Evolutionary conservation across 371 early-diverging fungal genomes (phyloP).

Genomic region (Paraphysoderma sedebokerense): DNA sequence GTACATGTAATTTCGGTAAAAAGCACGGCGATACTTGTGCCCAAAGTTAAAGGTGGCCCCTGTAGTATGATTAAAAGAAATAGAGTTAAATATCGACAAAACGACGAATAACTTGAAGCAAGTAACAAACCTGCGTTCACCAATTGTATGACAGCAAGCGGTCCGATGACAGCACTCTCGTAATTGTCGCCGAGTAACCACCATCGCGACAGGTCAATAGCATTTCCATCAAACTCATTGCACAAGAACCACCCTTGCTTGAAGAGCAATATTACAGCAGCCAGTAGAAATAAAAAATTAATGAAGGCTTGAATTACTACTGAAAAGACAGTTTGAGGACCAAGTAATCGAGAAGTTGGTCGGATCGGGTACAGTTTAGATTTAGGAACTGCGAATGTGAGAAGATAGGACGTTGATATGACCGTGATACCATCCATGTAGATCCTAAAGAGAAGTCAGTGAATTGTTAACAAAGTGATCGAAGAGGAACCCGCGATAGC

Average conservation of each 20-base stretch:
- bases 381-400: constrained; percentile 46
- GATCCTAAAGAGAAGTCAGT: too few species aligned
- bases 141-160: constrained; percentile 40
- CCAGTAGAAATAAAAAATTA: constrained; percentile 39
- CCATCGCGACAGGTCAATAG: constrained; percentile 41
- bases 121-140: constrained; percentile 23
- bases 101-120: neutral
- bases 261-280: constrained; percentile 35
- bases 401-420: constrained; percentile 38
- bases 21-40: constrained; percentile 33
- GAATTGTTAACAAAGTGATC: too few species aligned
- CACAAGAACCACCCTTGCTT: constrained; percentile 49
- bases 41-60: constrained; percentile 53
- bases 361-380: constrained; percentile 28
- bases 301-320: constrained; percentile 43
- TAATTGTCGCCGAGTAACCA: constrained; percentile 64
- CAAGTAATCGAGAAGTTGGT: constrained; percentile 52
- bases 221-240: constrained; percentile 47
- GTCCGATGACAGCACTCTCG: constrained; percentile 41
- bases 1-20: constrained; percentile 41
- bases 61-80: constrained; percentile 15
- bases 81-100: constrained; percentile 1
- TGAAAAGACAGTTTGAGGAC: constrained; percentile 41
- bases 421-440: constrained; percentile 48
- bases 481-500: too few species aligned